phyloP scores from a whole-genome alignment of 2,329 filamentous ascomycete species.

The Aspergillus pseudoglaucus region DNA sequence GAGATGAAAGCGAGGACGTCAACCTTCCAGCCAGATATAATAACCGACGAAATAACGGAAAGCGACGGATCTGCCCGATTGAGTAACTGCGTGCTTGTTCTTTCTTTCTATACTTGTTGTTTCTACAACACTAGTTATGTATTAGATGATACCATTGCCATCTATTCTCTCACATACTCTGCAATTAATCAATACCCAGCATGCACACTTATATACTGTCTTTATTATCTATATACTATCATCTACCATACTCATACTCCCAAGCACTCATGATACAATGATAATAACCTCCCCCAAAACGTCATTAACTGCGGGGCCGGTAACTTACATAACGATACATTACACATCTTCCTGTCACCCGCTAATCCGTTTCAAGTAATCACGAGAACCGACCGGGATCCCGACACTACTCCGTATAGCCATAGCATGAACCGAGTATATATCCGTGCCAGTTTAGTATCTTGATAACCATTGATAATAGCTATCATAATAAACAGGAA shows the following conservation, averaged over 20 bases:
- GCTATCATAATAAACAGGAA: background rate
- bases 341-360: background rate
- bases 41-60: background rate
- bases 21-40: too few relatives aligned
- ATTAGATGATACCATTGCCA: background rate
- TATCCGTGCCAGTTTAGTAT: too few relatives aligned
- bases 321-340: background rate
- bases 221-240: background rate
- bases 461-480: too few relatives aligned
- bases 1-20: background rate
- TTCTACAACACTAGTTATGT: background rate
- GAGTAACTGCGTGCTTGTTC: background rate
- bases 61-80: background rate
- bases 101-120: background rate
- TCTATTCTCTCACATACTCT: background rate
- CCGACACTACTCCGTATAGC: background rate
- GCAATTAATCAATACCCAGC: background rate
- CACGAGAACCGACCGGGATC: slow-evolving; percentile 3
- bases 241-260: background rate
- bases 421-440: background rate
- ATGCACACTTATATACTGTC: background rate
- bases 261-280: too few relatives aligned
- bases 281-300: background rate
- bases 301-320: background rate
- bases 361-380: background rate